Evolutionary conservation across 1,284 basidiomycete genomes (phyloP).

Genomic region (Sporisorium sorghi): DNA sequence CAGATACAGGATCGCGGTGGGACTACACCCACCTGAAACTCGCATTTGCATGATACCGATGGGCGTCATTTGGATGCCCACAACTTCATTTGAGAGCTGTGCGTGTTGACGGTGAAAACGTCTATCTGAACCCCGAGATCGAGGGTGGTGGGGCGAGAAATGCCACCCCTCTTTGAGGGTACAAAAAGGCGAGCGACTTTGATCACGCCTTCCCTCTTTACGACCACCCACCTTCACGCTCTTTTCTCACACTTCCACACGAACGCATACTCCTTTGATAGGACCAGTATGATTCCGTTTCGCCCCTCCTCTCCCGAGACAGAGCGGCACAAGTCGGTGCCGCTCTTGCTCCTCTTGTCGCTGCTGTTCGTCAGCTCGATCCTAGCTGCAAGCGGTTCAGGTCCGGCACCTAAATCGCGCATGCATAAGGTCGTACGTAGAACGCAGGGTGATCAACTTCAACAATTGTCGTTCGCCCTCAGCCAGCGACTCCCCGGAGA

Average conservation of each 20-base stretch:
- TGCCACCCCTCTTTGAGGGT: neutral
- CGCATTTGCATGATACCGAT: neutral
- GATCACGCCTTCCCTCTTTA: neutral
- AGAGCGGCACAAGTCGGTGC: neutral
- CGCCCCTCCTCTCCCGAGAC: neutral
- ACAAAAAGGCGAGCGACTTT: neutral
- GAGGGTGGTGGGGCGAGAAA: neutral
- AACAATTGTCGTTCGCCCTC: too few species aligned
- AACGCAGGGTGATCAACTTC: too few species aligned
- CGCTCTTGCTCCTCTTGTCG: neutral
- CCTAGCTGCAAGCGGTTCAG: neutral
- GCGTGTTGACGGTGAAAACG: neutral
- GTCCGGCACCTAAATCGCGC: neutral
- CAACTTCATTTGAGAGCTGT: too few species aligned
- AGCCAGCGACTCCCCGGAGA: too few species aligned
- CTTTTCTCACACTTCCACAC: neutral
- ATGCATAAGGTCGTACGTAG: neutral
- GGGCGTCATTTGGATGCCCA: too few species aligned
- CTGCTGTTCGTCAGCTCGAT: neutral
- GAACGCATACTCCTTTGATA: neutral
- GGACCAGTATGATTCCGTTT: neutral
- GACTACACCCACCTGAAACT: neutral
- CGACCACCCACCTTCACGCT: neutral
- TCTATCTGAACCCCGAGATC: too few species aligned
- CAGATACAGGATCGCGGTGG: neutral